Percentiles rank a stretch among this genome's conserved stretches.
Evolutionary conservation across 2,329 filamentous ascomycete genomes (phyloP).

Genomic region (Tothia fuscella): DNA sequence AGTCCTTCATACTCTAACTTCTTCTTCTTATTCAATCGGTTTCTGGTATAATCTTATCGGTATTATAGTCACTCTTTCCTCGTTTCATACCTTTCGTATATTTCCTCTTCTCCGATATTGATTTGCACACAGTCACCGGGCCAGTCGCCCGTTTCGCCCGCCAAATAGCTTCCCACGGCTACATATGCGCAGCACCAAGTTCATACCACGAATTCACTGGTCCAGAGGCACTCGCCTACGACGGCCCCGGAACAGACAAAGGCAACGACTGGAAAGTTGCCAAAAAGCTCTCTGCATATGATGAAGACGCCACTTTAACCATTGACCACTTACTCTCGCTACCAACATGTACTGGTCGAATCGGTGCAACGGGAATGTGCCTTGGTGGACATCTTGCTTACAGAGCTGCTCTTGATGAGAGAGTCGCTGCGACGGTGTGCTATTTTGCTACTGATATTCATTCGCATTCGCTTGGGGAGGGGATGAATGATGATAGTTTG

Average conservation of each 20-base stretch:
- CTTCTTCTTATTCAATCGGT: too few species aligned
- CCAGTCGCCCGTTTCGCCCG: constrained; percentile 81
- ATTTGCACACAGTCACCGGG: constrained; percentile 66
- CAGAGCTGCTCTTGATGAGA: constrained; percentile 58
- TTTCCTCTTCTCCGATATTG: too few species aligned
- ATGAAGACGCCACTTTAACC: constrained; percentile 41
- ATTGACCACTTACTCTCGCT: constrained; percentile 30
- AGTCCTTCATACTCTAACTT: too few species aligned
- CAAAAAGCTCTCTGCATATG: constrained; percentile 79
- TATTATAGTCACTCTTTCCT: too few species aligned
- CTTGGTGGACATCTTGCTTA: constrained; percentile 80
- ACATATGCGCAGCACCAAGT: constrained; percentile 82
- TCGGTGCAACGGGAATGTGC: constrained; percentile 82
- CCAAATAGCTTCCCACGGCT: constrained; percentile 84
- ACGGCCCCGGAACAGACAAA: constrained; percentile 73
- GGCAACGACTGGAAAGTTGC: constrained; percentile 79
- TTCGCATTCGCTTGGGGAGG: constrained; percentile 58
- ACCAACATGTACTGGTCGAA: constrained; percentile 54
- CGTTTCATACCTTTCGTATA: too few species aligned
- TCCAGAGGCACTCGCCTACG: constrained; percentile 72
- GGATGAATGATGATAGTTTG: constrained; percentile 52
- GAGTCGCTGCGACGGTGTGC: constrained; percentile 65
- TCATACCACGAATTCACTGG: constrained; percentile 90
- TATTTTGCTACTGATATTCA: constrained; percentile 95
- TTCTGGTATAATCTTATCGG: too few species aligned